Evolutionary conservation across 2,329 filamentous ascomycete genomes (phyloP).

Genomic region (Claviceps sp.): DNA sequence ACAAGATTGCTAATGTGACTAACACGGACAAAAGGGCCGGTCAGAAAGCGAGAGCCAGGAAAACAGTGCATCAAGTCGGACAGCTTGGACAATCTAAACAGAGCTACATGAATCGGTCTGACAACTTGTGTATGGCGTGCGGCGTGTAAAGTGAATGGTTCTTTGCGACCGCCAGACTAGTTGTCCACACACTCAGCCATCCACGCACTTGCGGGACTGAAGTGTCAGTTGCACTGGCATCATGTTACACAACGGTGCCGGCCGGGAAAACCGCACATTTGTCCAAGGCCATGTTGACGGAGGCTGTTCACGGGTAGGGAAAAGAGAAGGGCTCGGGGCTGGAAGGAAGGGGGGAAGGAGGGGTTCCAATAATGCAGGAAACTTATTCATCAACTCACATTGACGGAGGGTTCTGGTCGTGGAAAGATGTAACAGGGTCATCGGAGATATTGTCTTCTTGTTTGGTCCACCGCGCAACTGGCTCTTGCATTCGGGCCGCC

Average conservation of each 20-base stretch:
- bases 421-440: not conserved
- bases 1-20: not conserved
- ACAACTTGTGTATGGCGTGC: not conserved
- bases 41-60: not conserved
- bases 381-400: constrained; percentile 3
- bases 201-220: not conserved
- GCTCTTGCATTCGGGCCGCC: not conserved
- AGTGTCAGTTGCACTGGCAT: not conserved
- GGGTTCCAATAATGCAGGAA: not conserved
- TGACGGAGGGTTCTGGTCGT: constrained; percentile 1
- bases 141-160: not conserved
- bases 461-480: constrained; percentile 1
- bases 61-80: not conserved
- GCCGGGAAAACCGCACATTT: not conserved
- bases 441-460: not conserved
- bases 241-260: not conserved
- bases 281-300: no score
- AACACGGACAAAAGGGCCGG: not conserved
- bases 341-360: not conserved
- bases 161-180: not conserved
- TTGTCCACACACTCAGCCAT: not conserved
- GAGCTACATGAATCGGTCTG: not conserved
- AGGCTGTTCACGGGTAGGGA: no score
- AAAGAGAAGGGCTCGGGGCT: not conserved
- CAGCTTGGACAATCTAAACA: not conserved